phyloP scores from a whole-genome alignment of 208 protist species.

The Trypanosoma brucei region DNA sequence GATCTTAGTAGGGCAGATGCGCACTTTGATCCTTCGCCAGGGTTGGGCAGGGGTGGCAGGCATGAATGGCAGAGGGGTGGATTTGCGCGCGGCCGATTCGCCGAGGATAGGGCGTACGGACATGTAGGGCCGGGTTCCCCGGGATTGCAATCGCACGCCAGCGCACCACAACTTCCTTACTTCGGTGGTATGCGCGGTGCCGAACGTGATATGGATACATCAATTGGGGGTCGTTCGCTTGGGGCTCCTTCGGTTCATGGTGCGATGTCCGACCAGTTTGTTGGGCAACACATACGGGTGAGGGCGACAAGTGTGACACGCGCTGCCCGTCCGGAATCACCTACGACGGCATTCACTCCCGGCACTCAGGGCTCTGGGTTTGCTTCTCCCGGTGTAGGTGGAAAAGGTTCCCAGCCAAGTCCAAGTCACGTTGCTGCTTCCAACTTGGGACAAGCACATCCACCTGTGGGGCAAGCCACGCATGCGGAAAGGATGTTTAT shows the following conservation, averaged over 20 bases:
- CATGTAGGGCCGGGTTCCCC: not conserved
- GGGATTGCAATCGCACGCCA: not conserved
- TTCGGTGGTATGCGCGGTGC: constrained; percentile 4
- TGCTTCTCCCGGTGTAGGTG: not conserved
- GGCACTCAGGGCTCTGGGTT: not conserved
- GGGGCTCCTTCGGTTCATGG: not conserved
- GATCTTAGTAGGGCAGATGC: not conserved
- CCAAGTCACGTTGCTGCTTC: not conserved
- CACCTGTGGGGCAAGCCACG: not conserved
- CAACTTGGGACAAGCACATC: not conserved
- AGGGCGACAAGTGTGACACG: constrained; percentile 6
- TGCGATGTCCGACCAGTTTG: constrained; percentile 20
- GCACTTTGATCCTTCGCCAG: not conserved
- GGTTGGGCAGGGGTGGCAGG: not conserved
- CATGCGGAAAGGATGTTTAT: constrained; percentile 28
- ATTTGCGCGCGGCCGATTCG: not conserved
- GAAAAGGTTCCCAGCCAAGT: not conserved
- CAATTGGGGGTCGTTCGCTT: not conserved
- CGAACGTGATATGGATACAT: constrained; percentile 4
- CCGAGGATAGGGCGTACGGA: not conserved
- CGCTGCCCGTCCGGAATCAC: not conserved
- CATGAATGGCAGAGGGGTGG: not conserved
- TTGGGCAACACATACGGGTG: constrained; percentile 16
- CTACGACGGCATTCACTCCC: not conserved
- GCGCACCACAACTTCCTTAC: not conserved